Conservation (phyloP, 2,329 filamentous ascomycete species). For the Apiospora saccharicola region DNA sequence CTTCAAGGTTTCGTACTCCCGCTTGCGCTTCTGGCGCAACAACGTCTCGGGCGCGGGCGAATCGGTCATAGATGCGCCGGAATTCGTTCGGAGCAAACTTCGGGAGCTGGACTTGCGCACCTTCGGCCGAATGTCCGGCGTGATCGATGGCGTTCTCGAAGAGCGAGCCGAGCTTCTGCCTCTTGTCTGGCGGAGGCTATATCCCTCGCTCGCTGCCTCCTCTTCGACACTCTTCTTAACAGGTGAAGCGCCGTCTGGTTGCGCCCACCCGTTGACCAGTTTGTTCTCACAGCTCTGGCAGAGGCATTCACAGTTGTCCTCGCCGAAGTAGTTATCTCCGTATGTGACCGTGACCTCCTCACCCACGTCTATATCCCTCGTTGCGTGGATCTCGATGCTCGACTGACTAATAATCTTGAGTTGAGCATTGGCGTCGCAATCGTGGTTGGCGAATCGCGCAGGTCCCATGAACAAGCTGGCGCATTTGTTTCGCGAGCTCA, state of each 20-base stretch:
- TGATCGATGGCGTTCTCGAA: conserved; percentile 65
- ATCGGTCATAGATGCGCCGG: conserved; percentile 45
- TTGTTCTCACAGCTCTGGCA: conserved; percentile 85
- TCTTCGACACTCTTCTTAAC: conserved; percentile 63
- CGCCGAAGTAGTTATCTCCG: conserved; percentile 94
- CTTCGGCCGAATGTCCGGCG: conserved; percentile 61
- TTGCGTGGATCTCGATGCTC: conserved; percentile 90
- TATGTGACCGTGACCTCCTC: conserved; percentile 98
- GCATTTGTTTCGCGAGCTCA: conserved; percentile 89
- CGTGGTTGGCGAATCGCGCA: conserved; percentile 95
- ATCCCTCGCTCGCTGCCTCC: conserved; percentile 54
- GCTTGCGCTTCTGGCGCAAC: conserved; percentile 50
- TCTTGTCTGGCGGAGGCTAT: conserved; percentile 63
- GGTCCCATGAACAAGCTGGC: conserved; percentile 94
- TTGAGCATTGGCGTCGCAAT: conserved; percentile 90
- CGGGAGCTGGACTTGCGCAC: conserved; percentile 52
- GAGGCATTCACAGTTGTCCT: conserved; percentile 92
- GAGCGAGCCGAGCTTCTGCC: conserved; percentile 57
- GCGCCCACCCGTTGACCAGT: conserved; percentile 83
- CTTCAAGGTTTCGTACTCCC: conserved; percentile 52
- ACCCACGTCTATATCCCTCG: conserved; percentile 80
- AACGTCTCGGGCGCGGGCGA: conserved; percentile 41
- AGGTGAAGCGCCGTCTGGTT: conserved; percentile 48
- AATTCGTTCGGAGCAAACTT: conserved; percentile 41
- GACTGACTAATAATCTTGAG: conserved; percentile 84